A percentile compares a stretch with the other conserved stretches of the same genome.
Conservation (phyloP, 2,329 filamentous ascomycete species). For the Venturia effusa region DNA sequence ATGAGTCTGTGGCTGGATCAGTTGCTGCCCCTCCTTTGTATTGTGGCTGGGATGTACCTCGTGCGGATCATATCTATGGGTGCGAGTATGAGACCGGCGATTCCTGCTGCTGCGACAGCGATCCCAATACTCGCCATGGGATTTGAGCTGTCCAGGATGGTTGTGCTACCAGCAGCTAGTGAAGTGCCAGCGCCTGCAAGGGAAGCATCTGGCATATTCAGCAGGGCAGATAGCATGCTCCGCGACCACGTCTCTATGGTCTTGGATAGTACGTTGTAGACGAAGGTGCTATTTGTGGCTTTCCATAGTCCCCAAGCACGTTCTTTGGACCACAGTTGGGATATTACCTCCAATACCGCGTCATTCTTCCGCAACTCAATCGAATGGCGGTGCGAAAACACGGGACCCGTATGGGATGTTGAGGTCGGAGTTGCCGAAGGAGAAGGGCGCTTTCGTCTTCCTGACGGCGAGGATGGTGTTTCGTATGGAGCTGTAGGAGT, state of each 20-base stretch:
- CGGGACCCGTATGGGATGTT: constrained; percentile 24
- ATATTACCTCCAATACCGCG: constrained; percentile 76
- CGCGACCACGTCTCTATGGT: constrained; percentile 87
- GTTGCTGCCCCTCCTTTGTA: not conserved
- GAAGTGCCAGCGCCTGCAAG: constrained; percentile 29
- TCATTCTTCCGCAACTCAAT: constrained; percentile 64
- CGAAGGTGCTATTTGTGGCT: constrained; percentile 79
- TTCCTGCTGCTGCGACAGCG: constrained; percentile 50
- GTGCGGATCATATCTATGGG: constrained; percentile 88
- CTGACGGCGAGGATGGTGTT: constrained; percentile 30
- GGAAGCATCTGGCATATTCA: constrained; percentile 80
- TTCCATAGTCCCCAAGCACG: constrained; percentile 93
- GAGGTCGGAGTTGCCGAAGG: constrained; percentile 28
- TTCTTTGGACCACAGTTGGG: constrained; percentile 80
- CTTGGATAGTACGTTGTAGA: constrained; percentile 78
- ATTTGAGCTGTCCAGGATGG: constrained; percentile 63
- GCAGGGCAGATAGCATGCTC: constrained; percentile 77
- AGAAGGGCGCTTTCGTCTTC: constrained; percentile 35
- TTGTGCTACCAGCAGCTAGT: not conserved
- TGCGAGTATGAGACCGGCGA: constrained; percentile 70
- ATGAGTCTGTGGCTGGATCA: constrained; percentile 53
- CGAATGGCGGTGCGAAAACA: constrained; percentile 39
- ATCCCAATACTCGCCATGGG: constrained; percentile 74
- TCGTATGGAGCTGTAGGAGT: constrained; percentile 51
- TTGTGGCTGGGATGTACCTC: constrained; percentile 26